Evolutionary conservation across 2,329 filamentous ascomycete genomes (phyloP), one percentile per base, ranked within the genome.

Genomic region (Lasiodiplodia sp.): DNA sequence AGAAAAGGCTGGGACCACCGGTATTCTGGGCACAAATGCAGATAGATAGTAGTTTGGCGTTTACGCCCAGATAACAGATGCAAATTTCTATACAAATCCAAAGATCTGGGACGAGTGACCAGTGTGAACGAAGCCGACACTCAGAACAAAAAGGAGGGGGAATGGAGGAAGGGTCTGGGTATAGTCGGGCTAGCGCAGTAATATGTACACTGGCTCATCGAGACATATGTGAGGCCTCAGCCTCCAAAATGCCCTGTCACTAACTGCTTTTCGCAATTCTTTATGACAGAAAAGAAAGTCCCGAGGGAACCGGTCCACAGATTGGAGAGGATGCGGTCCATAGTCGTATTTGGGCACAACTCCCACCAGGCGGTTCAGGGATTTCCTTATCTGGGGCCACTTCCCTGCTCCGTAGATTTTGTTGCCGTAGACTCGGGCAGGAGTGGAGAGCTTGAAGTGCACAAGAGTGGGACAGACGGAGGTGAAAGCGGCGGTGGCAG

Each of bases 381-480:
- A 47, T 11, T 11, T 47, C 8, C 6, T 21, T 47, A 3, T 16
- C 6, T 21, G 44, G 31, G 7, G n/a, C 12, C 44, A n/a, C 21
- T n/a, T 47, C 3, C 4, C 0, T 21, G 10, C 5, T 47, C 18
- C 44, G 21, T 47, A n/a, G 18, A 21, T 14, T 8, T 47, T 47
- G 7, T n/a, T 14, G 7, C n/a, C 8, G n/a, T 21, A n/a, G 18
- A 47, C 16, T 11, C 7, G 3, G 44, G 44, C 44, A 47, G 18
- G 11, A 47, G 40, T 8, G 7, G 53, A 18, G 31, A 31, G 23
- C 14, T 6, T 38, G 28, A 28, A 3, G 31, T 16, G 16, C 1
- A n/a, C 55, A 23, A 57, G 34, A 57, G 55, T 40, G 34, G 51
- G 51, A 53, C 31, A 34, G 44, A n/a, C 44, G 44, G n/a, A 47